Evolutionary conservation across 2,329 filamentous ascomycete species (phyloP), one percentile per base, ranked within the genome.

Genomic region (Plectosphaerella plurivora): DNA sequence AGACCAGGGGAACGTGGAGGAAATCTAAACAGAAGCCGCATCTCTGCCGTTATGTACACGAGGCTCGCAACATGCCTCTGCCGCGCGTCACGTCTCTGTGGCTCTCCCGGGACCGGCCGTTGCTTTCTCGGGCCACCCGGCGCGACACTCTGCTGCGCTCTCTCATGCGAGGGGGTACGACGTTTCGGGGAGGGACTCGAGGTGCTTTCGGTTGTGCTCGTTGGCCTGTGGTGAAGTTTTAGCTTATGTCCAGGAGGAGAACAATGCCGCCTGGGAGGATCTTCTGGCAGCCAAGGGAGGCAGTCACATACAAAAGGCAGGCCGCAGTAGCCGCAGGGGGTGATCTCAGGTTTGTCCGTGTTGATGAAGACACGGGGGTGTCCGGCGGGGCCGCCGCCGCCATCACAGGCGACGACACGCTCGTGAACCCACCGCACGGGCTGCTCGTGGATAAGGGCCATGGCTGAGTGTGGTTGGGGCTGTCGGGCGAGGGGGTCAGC

Each of bases 321-420:
- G 50, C 94, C 94, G 69, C 94, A 99, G 77, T 99, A 99, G 65
- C 82, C 87, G 79, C 94, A 99, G 68, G 78, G 78, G 72, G 84
- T 83, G 64, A 99, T 96, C 77, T 97, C 86, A 44, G 94, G 89
- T 80, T 97, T 97, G 74, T 99, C 94, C 60, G 89, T 87, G 75
- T 99, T 99, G 82, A 99, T 99, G 71, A 91, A 99, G 73, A 99
- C 88, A 65, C 84, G 83, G 48, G 94, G 94, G 71, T 99, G 94
- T 44, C 94, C 94, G 51, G 89, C 76, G 33, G 92, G 87, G 45
- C 93, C 94, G 60, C 92, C 92, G 54, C 93, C 94, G 53, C 94
- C 94, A 65, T 97, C 92, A 68, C 94, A 99, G 45, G 86, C 85
- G 49, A 95, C 93, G 47, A 89, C 73, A 56, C 86, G 83, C 58